Evolutionary conservation across 2,329 filamentous ascomycete genomes (phyloP).

Genomic region (Diatrype stigma): DNA sequence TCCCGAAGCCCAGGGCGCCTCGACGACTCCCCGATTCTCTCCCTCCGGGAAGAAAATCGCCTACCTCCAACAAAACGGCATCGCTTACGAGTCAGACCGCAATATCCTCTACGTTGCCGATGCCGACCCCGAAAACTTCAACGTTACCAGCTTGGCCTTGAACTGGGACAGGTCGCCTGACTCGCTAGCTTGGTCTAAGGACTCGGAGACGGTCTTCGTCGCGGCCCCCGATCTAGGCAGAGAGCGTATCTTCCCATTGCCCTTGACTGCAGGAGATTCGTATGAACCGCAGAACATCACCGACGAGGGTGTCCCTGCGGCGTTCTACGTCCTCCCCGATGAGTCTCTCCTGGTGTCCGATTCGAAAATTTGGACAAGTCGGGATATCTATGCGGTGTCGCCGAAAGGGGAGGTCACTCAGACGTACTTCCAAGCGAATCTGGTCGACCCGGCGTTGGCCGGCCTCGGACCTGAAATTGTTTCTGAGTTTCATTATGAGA

Average conservation of each 20-base stretch:
- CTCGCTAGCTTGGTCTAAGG: slow-evolving; percentile 22
- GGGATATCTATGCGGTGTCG: slow-evolving; percentile 28
- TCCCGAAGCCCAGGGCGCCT: slow-evolving; percentile 29
- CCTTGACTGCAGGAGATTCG: slow-evolving; percentile 21
- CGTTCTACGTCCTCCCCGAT: slow-evolving; percentile 24
- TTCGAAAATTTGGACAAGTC: slow-evolving; percentile 31
- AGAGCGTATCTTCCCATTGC: slow-evolving; percentile 28
- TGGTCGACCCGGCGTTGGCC: slow-evolving; percentile 29
- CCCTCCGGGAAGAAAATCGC: slow-evolving; percentile 53
- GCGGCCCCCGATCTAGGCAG: slow-evolving; percentile 26
- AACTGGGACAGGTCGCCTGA: slow-evolving; percentile 29
- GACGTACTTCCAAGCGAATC: slow-evolving; percentile 31
- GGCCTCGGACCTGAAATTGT: slow-evolving; percentile 28
- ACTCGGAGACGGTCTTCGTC: slow-evolving; percentile 26
- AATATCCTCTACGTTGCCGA: slow-evolving; percentile 29
- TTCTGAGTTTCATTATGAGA: slow-evolving; percentile 31
- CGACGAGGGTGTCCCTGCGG: slow-evolving; percentile 25
- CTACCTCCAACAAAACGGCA: slow-evolving; percentile 58
- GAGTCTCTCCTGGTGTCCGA: slow-evolving; percentile 27
- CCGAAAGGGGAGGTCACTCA: slow-evolving; percentile 22
- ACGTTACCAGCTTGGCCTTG: slow-evolving; percentile 26
- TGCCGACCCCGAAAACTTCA: slow-evolving; percentile 46
- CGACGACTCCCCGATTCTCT: slow-evolving; percentile 44
- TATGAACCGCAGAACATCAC: slow-evolving; percentile 30
- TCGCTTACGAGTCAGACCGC: slow-evolving; percentile 51